Evolutionary conservation across 2,329 filamentous ascomycete species (phyloP).

Genomic region (Ramularia endophylla): DNA sequence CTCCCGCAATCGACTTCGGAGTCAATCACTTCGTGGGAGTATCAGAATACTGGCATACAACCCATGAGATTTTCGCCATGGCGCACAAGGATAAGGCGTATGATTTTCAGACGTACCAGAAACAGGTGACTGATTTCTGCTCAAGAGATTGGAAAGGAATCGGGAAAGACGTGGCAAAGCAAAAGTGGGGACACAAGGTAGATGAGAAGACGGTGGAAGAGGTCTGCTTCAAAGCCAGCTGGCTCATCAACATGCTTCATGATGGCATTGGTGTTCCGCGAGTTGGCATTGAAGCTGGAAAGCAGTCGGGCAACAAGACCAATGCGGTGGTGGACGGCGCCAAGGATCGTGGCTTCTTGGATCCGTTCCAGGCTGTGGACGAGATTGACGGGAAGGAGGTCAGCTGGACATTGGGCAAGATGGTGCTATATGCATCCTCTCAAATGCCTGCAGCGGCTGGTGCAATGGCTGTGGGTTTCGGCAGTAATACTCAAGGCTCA

Average conservation of each 20-base stretch:
- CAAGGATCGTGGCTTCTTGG: constrained; percentile 65
- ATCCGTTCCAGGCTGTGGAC: constrained; percentile 87
- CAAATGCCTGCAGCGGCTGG: constrained; percentile 65
- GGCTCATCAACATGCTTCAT: constrained; percentile 94
- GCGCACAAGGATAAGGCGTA: constrained; percentile 74
- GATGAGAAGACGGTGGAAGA: constrained; percentile 69
- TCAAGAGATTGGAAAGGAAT: constrained; percentile 76
- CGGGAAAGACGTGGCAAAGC: constrained; percentile 54
- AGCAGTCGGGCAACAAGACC: constrained; percentile 64
- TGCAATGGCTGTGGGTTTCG: constrained; percentile 80
- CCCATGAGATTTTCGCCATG: constrained; percentile 83
- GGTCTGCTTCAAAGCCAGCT: constrained; percentile 96
- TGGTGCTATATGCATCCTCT: constrained; percentile 88
- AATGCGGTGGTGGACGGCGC: constrained; percentile 62
- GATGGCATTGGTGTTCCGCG: constrained; percentile 92
- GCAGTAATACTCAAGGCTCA: constrained; percentile 61
- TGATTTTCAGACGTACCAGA: constrained; percentile 84
- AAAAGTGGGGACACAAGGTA: constrained; percentile 71
- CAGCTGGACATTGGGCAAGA: constrained; percentile 95
- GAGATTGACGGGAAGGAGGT: constrained; percentile 89
- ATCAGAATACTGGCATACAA: constrained; percentile 98
- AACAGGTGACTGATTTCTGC: constrained; percentile 79
- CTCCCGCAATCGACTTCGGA: constrained; percentile 92
- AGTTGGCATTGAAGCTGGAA: constrained; percentile 56
- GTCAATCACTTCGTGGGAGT: constrained; percentile 98